phyloP scores from a whole-genome alignment of 2,329 filamentous ascomycete species.

The Nigrospora sphaerica region DNA sequence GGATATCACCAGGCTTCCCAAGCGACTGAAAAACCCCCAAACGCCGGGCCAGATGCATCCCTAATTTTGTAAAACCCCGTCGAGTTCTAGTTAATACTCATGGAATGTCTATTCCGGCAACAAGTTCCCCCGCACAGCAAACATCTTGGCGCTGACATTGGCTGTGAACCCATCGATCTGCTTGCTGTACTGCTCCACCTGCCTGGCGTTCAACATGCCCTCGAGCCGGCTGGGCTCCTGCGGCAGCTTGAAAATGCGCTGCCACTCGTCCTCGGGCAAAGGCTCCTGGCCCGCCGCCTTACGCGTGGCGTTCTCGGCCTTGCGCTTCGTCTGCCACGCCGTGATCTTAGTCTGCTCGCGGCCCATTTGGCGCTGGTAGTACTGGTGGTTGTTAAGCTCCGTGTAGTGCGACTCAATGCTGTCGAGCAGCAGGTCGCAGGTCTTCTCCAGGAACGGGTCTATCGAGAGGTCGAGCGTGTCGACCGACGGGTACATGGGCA shows the following conservation, averaged over 20 bases:
- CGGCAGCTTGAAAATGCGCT: conserved; percentile 94
- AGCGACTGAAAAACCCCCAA: conserved; percentile 15
- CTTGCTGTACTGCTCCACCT: conserved; percentile 96
- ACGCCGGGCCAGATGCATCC: conserved; percentile 26
- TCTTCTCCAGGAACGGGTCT: conserved; percentile 97
- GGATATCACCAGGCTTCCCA: conserved; percentile 1
- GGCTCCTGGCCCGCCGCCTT: conserved; percentile 79
- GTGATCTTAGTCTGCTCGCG: conserved; percentile 96
- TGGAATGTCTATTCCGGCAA: conserved; percentile 42
- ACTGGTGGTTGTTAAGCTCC: conserved; percentile 97
- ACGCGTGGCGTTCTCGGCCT: conserved; percentile 86
- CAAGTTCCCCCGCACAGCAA: conserved; percentile 74
- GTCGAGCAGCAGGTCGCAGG: conserved; percentile 90
- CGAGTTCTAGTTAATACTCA: neutral
- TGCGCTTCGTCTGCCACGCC: conserved; percentile 93
- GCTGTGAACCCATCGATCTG: conserved; percentile 96
- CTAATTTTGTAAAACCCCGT: too few species aligned
- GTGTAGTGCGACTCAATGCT: conserved; percentile 97
- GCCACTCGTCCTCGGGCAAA: conserved; percentile 96
- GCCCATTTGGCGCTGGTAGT: conserved; percentile 86
- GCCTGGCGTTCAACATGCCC: conserved; percentile 87
- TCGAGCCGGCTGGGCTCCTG: conserved; percentile 89
- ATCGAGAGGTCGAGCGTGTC: conserved; percentile 88
- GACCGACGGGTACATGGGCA: conserved; percentile 77
- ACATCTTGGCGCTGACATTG: conserved; percentile 92